Base-by-base conservation (phyloP, 2,329 filamentous ascomycete genomes). In the Cercospora sp. region DNA sequence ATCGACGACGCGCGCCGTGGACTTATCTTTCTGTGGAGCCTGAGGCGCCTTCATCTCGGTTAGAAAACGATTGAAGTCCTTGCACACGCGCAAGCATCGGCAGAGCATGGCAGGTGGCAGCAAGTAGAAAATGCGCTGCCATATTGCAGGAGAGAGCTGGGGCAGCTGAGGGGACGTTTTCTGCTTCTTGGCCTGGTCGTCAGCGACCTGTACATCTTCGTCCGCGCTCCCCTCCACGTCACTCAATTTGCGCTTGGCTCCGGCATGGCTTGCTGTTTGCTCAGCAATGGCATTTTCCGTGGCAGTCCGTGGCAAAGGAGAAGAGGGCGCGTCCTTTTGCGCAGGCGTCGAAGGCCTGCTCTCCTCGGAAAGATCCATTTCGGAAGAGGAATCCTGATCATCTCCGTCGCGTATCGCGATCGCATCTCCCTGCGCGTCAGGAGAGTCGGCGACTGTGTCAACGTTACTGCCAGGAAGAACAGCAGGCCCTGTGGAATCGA, bases 1-100 rank as follows among this genome's bases (percentile, higher is more conserved):
- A 75, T 86, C 85, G 73, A 85, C 74, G 78, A 81, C 73, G 13
- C 71, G 69, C 59, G 68, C 63, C 63, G 64, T 55, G 59, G 30
- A 62, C 59, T 70, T 71, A 18, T 67, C 59, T 51, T 60, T 65
- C 16, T 67, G 61, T 23, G 60, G 63, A 20, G 64, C 60, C 31
- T 68, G 67, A 13, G 66, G 31, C 18, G 64, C 67, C 33, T 70
- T 69, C 36, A 67, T 65, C 6, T 57, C 65, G 33, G 76, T 78
- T 6, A 79, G 72, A 64, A 71, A 71, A 10, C 66, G 55, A 58
- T 75, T 72, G 70, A 79, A 76, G 42, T 68, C 36, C 63, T 73
- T 75, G 68, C 68, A 75, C 13, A 79, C 76, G 51, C 75, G 71
- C 30, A 76, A 63, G 69, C 76, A 78, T 28, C 74, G 74, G 59